These are phyloP conservation scores for Trichosanthes truncata DNA, from an alignment of 306 rosid genomes.

Conservation along the genomic window DNA sequence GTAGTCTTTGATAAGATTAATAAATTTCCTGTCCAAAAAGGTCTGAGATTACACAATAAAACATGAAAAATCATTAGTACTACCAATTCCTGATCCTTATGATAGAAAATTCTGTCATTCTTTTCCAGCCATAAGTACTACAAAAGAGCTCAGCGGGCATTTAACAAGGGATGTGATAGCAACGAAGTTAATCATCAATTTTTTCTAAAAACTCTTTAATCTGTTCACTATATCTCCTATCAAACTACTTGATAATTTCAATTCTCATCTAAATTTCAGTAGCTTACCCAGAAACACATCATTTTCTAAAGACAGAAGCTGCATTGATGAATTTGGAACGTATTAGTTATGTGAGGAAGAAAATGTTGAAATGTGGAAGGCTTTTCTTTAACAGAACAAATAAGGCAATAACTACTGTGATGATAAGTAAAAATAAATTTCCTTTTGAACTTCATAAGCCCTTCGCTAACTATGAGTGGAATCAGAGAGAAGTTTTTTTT, in stretches of 20 bases:
- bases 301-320: background rate
- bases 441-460: background rate
- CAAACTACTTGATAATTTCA: background rate
- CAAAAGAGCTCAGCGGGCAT: background rate
- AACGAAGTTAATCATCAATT: background rate
- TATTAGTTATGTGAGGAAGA: background rate
- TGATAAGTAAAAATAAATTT: background rate
- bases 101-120: background rate
- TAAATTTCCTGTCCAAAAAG: background rate
- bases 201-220: background rate
- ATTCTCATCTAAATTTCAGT: background rate
- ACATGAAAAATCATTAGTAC: background rate
- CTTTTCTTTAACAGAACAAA: background rate
- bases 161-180: background rate
- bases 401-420: background rate
- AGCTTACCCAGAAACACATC: background rate
- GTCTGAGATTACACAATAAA: background rate
- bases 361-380: background rate
- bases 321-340: background rate
- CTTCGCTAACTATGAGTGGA: background rate
- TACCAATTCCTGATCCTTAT: background rate
- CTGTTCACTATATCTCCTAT: background rate
- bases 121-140: background rate
- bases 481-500: background rate
- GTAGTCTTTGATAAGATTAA: background rate